Conservation (phyloP, 2,329 filamentous ascomycete species). For the Metarhizium brunneum region DNA sequence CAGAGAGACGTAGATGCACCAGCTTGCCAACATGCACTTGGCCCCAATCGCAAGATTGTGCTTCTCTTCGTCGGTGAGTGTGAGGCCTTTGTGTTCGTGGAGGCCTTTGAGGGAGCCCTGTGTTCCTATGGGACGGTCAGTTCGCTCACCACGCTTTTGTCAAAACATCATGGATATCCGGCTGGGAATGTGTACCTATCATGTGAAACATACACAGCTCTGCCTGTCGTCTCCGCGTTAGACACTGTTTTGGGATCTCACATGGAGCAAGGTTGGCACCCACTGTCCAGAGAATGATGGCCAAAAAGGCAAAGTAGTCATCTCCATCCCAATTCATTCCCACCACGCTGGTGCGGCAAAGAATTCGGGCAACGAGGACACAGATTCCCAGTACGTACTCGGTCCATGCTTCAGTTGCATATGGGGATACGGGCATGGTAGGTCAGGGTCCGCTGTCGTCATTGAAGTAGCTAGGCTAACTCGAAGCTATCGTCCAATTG, state of each 20-base stretch:
- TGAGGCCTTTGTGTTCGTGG: slow-evolving; percentile 19
- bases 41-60: slow-evolving; percentile 21
- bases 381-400: neutral
- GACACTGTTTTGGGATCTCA: neutral
- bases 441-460: no score
- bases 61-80: slow-evolving; percentile 20
- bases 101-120: slow-evolving; percentile 30
- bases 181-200: neutral
- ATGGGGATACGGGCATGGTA: neutral
- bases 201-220: neutral
- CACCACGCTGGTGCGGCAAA: neutral
- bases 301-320: slow-evolving; percentile 1
- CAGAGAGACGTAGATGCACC: slow-evolving; percentile 30
- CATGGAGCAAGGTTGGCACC: neutral
- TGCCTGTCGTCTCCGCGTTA: neutral
- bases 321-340: slow-evolving; percentile 4
- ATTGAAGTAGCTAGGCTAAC: no score
- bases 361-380: neutral
- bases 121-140: slow-evolving; percentile 16
- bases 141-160: neutral
- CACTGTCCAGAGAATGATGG: slow-evolving; percentile 2
- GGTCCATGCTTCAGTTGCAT: neutral
- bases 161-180: neutral
- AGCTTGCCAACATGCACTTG: slow-evolving; percentile 25
- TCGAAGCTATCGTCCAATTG: no score